These are phyloP conservation scores for Bidens hawaiensis DNA, from an alignment of 140 eudicot genomes.

Conservation along the genomic window DNA sequence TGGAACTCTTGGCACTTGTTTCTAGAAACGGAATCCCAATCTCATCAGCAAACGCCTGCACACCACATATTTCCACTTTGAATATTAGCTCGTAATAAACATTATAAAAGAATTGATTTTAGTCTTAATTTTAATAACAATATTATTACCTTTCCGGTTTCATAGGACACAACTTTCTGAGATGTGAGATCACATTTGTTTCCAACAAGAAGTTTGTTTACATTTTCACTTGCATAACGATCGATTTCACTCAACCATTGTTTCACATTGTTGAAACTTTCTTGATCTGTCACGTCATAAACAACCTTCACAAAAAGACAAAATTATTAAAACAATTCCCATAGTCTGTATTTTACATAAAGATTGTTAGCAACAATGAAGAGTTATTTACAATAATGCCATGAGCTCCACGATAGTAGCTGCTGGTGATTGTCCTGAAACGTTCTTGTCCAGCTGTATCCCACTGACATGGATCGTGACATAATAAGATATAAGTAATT, in stretches of 20 bases:
- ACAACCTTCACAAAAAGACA: neutral
- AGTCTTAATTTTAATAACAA: neutral
- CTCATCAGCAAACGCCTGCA: slow-evolving; percentile 97
- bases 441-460: slow-evolving; percentile 18
- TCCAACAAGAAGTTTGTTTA: slow-evolving; percentile 13
- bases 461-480: neutral
- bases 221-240: slow-evolving; percentile 10
- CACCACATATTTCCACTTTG: neutral
- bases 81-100: neutral
- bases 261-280: slow-evolving; percentile 2
- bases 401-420: slow-evolving; percentile 17
- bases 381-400: slow-evolving; percentile 9
- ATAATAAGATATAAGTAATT: neutral
- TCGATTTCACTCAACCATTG: slow-evolving; percentile 15
- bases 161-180: slow-evolving; percentile 14
- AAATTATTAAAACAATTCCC: neutral
- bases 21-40: slow-evolving; percentile 67
- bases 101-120: neutral
- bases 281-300: slow-evolving; percentile 10
- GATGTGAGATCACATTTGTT: slow-evolving; percentile 18
- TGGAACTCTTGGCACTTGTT: neutral
- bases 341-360: neutral
- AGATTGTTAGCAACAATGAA: neutral
- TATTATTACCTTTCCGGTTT: slow-evolving; percentile 10
- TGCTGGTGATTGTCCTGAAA: slow-evolving; percentile 19